Conservation (phyloP, 2,329 filamentous ascomycete species). For the Rhinocladiella mackenziei region DNA sequence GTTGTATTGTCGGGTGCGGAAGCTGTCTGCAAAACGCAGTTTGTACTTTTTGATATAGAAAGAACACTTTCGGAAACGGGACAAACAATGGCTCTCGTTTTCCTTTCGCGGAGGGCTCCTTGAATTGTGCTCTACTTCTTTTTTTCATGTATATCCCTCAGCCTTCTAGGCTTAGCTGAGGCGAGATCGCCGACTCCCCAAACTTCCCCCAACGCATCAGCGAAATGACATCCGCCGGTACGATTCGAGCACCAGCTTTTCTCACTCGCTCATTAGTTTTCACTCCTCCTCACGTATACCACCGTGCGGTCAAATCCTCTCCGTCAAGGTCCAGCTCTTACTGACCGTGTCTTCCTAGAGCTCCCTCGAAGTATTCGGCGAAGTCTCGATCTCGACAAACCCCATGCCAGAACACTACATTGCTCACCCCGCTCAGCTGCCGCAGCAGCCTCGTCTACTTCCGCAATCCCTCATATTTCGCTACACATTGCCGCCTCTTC, state of each 20-base stretch:
- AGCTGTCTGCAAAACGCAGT: too few relatives aligned
- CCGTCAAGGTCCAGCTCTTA: constrained; percentile 24
- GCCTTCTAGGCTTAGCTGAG: not conserved
- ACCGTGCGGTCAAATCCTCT: constrained; percentile 28
- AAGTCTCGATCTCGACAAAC: constrained; percentile 21
- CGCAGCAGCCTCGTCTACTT: constrained; percentile 3
- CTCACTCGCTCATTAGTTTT: constrained; percentile 24
- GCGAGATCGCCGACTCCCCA: constrained; percentile 1
- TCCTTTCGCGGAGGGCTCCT: not conserved
- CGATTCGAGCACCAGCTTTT: constrained; percentile 17
- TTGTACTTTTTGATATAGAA: too few relatives aligned
- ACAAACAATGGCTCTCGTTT: too few relatives aligned
- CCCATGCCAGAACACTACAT: constrained; percentile 11
- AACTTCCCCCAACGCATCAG: too few relatives aligned
- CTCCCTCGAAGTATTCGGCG: constrained; percentile 22
- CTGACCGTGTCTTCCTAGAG: constrained; percentile 27
- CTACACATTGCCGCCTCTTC: constrained; percentile 73
- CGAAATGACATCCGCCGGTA: constrained; percentile 19
- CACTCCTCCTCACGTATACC: constrained; percentile 20
- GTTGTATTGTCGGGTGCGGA: too few relatives aligned
- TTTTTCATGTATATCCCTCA: constrained; percentile 1
- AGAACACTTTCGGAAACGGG: too few relatives aligned
- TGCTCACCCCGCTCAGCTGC: constrained; percentile 14
- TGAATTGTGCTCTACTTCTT: not conserved
- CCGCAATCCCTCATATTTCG: constrained; percentile 46